Conservation (phyloP, 176 grass and related monocot species). For the Luzula sylvatica region DNA sequence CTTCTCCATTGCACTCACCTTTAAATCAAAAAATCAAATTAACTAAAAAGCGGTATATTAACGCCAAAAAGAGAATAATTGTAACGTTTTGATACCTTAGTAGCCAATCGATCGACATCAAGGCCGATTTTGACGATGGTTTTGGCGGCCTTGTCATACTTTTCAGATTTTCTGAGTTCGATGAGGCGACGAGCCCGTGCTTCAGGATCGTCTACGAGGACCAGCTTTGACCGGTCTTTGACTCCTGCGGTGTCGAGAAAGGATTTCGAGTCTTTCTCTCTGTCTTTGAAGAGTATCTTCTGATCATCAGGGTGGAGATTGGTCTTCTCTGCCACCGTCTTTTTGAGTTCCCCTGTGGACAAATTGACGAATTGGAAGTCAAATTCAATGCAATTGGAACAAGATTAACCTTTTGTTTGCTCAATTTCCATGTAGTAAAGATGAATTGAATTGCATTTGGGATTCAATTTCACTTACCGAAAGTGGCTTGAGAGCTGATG, state of each 20-base stretch:
- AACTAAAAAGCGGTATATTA: too few relatives aligned
- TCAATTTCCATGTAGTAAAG: neutral
- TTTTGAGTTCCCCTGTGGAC: conserved; percentile 68
- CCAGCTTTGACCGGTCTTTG: conserved; percentile 83
- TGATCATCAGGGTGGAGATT: conserved; percentile 76
- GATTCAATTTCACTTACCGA: conserved; percentile 34
- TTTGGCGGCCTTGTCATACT: conserved; percentile 58
- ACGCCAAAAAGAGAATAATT: too few relatives aligned
- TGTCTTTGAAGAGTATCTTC: conserved; percentile 80
- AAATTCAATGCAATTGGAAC: too few relatives aligned
- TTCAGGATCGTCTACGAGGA: conserved; percentile 61
- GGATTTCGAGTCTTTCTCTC: conserved; percentile 69
- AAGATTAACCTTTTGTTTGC: neutral
- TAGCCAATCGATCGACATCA: conserved; percentile 80
- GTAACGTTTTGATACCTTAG: conserved; percentile 40
- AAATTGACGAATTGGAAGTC: too few relatives aligned
- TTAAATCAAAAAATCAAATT: conserved; percentile 15
- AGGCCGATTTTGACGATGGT: conserved; percentile 54
- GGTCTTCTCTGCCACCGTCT: conserved; percentile 53
- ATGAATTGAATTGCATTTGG: neutral
- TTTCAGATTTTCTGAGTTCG: conserved; percentile 48
- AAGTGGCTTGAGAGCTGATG: conserved; percentile 73
- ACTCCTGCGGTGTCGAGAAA: conserved; percentile 81
- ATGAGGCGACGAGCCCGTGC: conserved; percentile 74
- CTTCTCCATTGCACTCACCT: conserved; percentile 76